A percentile compares a stretch with the other conserved stretches of the same genome.
Evolutionary conservation across 1,139 yeast species (phyloP).

Genomic region (Sugiyamaella castrensis): DNA sequence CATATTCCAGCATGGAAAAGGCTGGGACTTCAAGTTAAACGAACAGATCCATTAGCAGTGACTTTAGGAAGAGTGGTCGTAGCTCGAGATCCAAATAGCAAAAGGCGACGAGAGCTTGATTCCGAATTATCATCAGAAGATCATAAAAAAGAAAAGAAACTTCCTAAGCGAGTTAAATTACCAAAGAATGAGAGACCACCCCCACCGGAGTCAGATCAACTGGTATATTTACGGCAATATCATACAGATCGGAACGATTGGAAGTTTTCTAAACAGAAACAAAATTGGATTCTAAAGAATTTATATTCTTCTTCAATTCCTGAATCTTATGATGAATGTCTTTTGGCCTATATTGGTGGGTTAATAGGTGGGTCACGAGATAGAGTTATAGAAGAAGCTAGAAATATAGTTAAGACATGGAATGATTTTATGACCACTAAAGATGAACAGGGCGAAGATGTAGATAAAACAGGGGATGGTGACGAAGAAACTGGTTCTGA

Average conservation of each 20-base stretch:
- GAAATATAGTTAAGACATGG: constrained; percentile 53
- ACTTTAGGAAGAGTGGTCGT: not conserved
- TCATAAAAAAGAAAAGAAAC: constrained; percentile 51
- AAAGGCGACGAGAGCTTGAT: constrained; percentile 27
- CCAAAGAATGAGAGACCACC: constrained; percentile 72
- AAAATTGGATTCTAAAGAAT: constrained; percentile 84
- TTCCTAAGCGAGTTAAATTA: constrained; percentile 70
- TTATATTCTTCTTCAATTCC: constrained; percentile 48
- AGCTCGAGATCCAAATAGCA: constrained; percentile 16
- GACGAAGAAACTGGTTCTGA: constrained; percentile 39
- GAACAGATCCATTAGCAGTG: constrained; percentile 10
- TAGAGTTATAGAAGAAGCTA: constrained; percentile 55
- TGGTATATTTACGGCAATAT: constrained; percentile 68
- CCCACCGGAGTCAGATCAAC: constrained; percentile 80
- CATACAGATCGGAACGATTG: constrained; percentile 59
- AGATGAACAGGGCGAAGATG: constrained; percentile 25
- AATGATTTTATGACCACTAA: constrained; percentile 45
- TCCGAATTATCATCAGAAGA: constrained; percentile 36
- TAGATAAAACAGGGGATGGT: constrained; percentile 27
- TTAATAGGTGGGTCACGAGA: constrained; percentile 71
- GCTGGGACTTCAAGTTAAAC: constrained; percentile 62
- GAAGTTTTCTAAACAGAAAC: constrained; percentile 94
- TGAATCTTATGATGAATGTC: constrained; percentile 52
- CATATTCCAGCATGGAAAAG: constrained; percentile 87
- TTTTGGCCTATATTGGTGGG: constrained; percentile 60